Evolutionary conservation across 768 basidiomycete species (phyloP).

Genomic region (Xanthoconium purpureum): DNA sequence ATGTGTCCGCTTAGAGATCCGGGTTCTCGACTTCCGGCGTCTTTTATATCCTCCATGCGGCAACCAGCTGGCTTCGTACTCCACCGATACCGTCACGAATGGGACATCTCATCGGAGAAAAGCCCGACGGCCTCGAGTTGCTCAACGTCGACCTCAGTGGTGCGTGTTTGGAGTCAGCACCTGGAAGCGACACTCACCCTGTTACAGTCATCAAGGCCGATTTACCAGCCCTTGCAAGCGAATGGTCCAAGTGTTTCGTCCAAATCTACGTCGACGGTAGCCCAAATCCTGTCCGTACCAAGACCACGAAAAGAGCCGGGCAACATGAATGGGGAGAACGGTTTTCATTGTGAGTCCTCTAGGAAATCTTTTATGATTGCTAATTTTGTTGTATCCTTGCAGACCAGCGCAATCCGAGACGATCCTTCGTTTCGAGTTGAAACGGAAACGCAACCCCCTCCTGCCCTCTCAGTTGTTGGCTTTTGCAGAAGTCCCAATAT

Average conservation of each 20-base stretch:
- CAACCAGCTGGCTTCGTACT: not conserved
- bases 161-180: not conserved
- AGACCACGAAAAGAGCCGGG: constrained; percentile 16
- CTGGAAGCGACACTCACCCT: not conserved
- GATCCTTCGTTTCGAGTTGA: constrained; percentile 26
- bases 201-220: constrained; percentile 25
- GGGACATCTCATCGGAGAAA: not conserved
- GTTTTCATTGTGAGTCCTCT: constrained; percentile 18
- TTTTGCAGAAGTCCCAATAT: constrained; percentile 10
- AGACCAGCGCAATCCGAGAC: constrained; percentile 17
- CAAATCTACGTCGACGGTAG: constrained; percentile 19
- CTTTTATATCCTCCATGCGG: not conserved
- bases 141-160: constrained; percentile 25
- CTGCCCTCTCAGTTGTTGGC: constrained; percentile 17
- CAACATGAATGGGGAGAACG: constrained; percentile 23
- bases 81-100: not conserved
- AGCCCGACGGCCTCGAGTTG: constrained; percentile 12
- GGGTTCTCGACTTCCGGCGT: not conserved
- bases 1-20: not conserved
- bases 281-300: constrained; percentile 10
- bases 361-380: not conserved
- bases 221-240: constrained; percentile 15
- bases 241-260: constrained; percentile 27
- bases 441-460: constrained; percentile 10
- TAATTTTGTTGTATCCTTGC: not conserved